These are phyloP conservation scores for Sporormia fimetaria DNA, from an alignment of 495 filamentous ascomycete genomes.

Conservation along the genomic window DNA sequence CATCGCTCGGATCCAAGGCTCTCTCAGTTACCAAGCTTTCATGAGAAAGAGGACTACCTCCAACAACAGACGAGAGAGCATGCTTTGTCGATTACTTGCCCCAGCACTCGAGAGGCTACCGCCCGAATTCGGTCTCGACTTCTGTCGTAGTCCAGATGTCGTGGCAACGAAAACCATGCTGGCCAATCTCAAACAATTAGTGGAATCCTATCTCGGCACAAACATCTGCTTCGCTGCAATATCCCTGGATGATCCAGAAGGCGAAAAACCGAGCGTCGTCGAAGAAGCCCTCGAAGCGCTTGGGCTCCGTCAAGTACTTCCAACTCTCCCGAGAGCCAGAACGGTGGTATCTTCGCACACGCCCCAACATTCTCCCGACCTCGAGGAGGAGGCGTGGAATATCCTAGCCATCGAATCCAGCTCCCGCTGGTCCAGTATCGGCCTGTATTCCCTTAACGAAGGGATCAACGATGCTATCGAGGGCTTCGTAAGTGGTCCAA, in stretches of 20 bases:
- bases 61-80: conserved; percentile 2
- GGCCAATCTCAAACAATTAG: background rate
- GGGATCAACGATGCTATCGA: conserved; percentile 3
- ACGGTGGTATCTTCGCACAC: background rate
- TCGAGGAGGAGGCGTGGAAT: conserved; percentile 1
- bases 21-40: conserved; percentile 10
- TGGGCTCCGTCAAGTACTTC: conserved; percentile 6
- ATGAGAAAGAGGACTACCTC: conserved; percentile 9
- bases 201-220: conserved; percentile 11
- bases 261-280: background rate
- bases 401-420: conserved; percentile 10
- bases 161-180: conserved; percentile 5
- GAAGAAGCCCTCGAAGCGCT: conserved; percentile 6
- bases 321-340: conserved; percentile 1
- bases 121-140: background rate
- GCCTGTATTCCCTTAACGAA: conserved; percentile 5
- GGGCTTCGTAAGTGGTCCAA: conserved; percentile 2
- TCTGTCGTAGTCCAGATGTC: conserved; percentile 7
- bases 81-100: conserved; percentile 3
- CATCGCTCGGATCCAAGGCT: conserved; percentile 9
- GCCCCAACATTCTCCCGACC: background rate
- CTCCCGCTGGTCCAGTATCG: conserved; percentile 4
- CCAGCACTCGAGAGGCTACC: conserved; percentile 2
- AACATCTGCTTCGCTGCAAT: conserved; percentile 13
- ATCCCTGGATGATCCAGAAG: background rate